Conservation (phyloP, 1,284 basidiomycete species). For the Kalmanozyma brasiliensis region DNA sequence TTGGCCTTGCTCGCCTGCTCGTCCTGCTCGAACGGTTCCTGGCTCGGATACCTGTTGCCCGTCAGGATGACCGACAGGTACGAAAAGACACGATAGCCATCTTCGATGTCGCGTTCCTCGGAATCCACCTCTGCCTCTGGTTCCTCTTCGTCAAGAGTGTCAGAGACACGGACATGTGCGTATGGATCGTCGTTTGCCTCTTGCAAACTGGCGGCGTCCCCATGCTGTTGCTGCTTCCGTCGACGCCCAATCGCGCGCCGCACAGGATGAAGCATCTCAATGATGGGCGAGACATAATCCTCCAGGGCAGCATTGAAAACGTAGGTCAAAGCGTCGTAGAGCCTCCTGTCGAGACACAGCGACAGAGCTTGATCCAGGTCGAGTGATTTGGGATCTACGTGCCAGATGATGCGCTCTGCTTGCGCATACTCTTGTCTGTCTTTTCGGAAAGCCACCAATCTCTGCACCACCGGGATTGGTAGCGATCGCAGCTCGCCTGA, state of each 20-base stretch:
- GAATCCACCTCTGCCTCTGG: constrained; percentile 15
- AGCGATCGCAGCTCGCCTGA: constrained; percentile 78
- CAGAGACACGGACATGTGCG: constrained; percentile 19
- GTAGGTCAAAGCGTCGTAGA: constrained; percentile 95
- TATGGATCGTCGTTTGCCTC: constrained; percentile 24
- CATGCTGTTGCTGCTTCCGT: constrained; percentile 2
- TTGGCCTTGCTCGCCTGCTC: constrained; percentile 73
- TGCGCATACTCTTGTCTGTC: constrained; percentile 78
- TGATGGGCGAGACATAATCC: constrained; percentile 89
- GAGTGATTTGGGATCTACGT: constrained; percentile 87
- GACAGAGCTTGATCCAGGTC: constrained; percentile 93
- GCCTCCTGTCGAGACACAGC: constrained; percentile 81
- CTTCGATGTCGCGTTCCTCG: constrained; percentile 67
- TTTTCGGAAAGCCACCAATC: constrained; percentile 82
- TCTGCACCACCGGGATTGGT: constrained; percentile 85
- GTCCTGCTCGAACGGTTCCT: constrained; percentile 74
- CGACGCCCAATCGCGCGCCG: constrained; percentile 47
- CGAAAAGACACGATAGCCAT: constrained; percentile 91
- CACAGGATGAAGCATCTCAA: constrained; percentile 74
- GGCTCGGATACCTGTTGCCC: constrained; percentile 87
- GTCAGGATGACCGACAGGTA: constrained; percentile 88
- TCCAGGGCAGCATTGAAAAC: constrained; percentile 87
- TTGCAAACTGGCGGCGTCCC: neutral
- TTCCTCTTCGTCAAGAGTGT: constrained; percentile 3
- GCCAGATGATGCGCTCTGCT: constrained; percentile 92